Conservation (phyloP, 495 filamentous ascomycete genomes). For the Xylaria palmicola region DNA sequence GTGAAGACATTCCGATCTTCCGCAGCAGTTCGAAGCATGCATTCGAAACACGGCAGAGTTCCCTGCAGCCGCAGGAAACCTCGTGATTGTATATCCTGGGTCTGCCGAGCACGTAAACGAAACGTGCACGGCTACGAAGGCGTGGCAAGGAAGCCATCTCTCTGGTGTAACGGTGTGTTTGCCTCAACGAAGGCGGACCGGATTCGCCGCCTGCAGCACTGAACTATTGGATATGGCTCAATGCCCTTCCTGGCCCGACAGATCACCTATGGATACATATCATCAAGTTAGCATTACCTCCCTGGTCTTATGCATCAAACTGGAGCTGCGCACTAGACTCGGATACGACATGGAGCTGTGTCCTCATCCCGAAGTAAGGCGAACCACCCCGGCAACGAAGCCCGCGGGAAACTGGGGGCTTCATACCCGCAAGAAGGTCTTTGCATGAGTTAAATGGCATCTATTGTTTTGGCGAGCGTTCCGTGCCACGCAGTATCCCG, state of each 20-base stretch:
- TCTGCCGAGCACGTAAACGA: neutral
- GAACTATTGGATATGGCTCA: neutral
- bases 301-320: neutral
- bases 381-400: neutral
- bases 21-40: neutral
- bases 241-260: no score
- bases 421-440: no score
- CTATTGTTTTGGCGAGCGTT: no score
- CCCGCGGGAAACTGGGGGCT: no score
- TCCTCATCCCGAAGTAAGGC: neutral
- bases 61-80: neutral
- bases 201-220: neutral
- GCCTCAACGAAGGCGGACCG: neutral
- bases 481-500: neutral
- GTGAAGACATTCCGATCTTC: neutral
- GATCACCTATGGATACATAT: no score
- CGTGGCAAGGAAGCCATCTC: neutral
- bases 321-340: neutral
- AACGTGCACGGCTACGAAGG: neutral
- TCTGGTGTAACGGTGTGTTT: neutral
- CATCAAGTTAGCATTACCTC: neutral
- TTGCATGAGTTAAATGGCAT: no score
- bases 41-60: neutral
- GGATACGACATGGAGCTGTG: neutral
- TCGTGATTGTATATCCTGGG: neutral